A percentile compares a stretch with the other conserved stretches of the same genome.
Conservation (phyloP, 2,329 filamentous ascomycete genomes). For the Penicillium brasilianum region DNA sequence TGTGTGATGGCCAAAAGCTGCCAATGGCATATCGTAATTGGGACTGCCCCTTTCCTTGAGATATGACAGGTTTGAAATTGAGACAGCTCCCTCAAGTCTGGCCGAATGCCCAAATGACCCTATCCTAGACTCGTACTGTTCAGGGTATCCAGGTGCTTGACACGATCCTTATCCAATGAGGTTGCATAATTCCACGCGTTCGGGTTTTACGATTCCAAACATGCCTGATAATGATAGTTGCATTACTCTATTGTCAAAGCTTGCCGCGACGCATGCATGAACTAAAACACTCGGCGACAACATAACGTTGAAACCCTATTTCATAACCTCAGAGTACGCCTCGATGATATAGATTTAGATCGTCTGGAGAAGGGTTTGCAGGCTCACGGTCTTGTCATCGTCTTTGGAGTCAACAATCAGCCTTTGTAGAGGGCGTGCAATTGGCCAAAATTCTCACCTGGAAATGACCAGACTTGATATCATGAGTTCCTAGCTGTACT, state of each 20-base stretch:
- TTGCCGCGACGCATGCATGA: not conserved
- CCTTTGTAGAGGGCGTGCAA: not conserved
- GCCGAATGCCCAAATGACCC: not conserved
- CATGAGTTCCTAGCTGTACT: too few species aligned
- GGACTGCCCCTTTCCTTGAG: not conserved
- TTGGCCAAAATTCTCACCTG: too few species aligned
- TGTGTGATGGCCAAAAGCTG: not conserved
- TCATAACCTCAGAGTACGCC: not conserved
- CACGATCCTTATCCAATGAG: not conserved
- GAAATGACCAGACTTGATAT: too few species aligned
- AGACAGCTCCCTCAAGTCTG: not conserved
- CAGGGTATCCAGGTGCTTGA: not conserved
- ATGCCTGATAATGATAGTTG: too few species aligned
- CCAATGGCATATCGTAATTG: not conserved
- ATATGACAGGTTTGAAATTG: not conserved
- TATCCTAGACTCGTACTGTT: not conserved
- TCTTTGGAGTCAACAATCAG: too few species aligned
- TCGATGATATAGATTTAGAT: not conserved
- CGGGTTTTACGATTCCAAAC: too few species aligned
- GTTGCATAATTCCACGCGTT: not conserved
- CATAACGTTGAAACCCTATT: too few species aligned
- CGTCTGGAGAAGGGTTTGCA: not conserved
- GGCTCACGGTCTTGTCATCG: not conserved
- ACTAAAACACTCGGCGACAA: too few species aligned
- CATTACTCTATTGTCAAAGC: not conserved